Conservation (phyloP, 2,329 filamentous ascomycete species). For the Blastomyces gilchristii region DNA sequence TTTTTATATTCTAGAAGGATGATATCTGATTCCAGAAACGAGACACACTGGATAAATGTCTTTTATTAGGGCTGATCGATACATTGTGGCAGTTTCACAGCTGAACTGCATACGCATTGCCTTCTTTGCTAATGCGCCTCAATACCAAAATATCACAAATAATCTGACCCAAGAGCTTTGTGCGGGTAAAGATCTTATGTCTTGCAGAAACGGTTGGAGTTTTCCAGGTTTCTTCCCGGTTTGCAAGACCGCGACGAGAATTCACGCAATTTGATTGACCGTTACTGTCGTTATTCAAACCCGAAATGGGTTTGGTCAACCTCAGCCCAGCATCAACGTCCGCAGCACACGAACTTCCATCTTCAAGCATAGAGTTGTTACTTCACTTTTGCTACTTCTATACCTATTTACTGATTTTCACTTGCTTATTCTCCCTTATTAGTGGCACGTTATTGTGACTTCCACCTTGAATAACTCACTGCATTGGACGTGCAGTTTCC, state of each 20-base stretch:
- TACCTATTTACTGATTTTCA: conserved; percentile 5
- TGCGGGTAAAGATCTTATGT: background rate
- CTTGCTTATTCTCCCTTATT: conserved; percentile 10
- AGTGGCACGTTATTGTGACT: conserved; percentile 1
- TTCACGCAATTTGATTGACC: conserved; percentile 2
- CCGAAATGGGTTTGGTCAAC: conserved; percentile 16
- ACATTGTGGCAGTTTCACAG: background rate
- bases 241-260: background rate
- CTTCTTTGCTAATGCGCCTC: too few relatives aligned
- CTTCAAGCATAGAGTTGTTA: conserved; percentile 4
- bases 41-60: background rate
- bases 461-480: conserved; percentile 13
- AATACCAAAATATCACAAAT: background rate
- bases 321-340: conserved; percentile 3
- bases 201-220: background rate
- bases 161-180: background rate
- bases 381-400: conserved; percentile 1
- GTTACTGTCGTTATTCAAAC: conserved; percentile 19
- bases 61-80: background rate
- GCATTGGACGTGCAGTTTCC: background rate
- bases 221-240: conserved; percentile 1
- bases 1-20: background rate
- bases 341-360: background rate
- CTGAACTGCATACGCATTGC: background rate
- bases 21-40: background rate